Evolutionary conservation across 2,329 filamentous ascomycete genomes (phyloP), one percentile per base, ranked within the genome.

Genomic region (Aureobasidium sp.): DNA sequence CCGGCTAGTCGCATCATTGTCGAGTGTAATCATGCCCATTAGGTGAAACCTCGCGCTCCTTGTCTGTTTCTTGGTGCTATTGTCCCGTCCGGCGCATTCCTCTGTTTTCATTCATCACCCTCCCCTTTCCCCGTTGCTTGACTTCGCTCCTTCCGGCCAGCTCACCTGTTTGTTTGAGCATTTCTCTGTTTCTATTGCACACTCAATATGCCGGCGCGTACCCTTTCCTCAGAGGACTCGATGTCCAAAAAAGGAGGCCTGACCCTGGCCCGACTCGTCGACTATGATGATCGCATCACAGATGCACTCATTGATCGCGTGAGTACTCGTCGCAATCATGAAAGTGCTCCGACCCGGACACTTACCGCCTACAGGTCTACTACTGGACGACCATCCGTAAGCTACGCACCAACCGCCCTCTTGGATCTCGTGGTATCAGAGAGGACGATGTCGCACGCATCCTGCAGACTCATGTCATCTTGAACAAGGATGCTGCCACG

Each of bases 381-480:
- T 99, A 94, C 79, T 97, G 94, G 93, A 93, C 93, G 6, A 89
- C 85, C 4, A 96, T 97, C 63, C 92, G 93, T 66, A 99, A 99
- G 77, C 96, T 97, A 70, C 87, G 89, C 64, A 86, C 62, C 90
- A 90, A 61, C 29, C 97, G 96, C 74, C 89, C 45, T n/a, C 45
- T 90, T 69, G 83, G 91, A 0, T 91, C 89, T 7, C 87, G 94
- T 65, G 90, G 90, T 44, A 80, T 97, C 56, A 85, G 84, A 60
- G 83, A 86, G 66, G 83, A 87, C 55, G 79, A 84, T 25, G 79
- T 88, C 42, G 80, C 82, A 62, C 76, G 79, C 65, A 84, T 87
- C 62, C 74, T 88, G 37, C 81, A 85, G 48, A 76, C 81, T 66
- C 75, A 90, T 69, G 82, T 95, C 15, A 84, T 96, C 64, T 78